phyloP scores from a whole-genome alignment of 768 basidiomycete genomes.

The Leccinum uliginosum region DNA sequence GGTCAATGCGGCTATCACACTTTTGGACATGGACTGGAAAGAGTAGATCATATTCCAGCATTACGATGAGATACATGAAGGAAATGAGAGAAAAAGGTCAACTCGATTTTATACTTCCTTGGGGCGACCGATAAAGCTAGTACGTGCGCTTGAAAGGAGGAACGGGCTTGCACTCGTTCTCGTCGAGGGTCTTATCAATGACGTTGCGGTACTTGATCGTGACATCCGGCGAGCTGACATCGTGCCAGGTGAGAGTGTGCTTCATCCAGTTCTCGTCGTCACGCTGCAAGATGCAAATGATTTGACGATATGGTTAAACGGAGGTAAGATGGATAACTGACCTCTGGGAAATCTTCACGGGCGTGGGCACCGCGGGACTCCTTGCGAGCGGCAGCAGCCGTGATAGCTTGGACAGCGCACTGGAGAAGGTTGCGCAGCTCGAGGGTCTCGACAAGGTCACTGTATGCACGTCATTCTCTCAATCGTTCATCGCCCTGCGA shows the following conservation, averaged over 20 bases:
- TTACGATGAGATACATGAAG: constrained; percentile 5
- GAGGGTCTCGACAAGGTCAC: constrained; percentile 94
- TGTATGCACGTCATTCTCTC: constrained; percentile 28
- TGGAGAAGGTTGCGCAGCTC: constrained; percentile 96
- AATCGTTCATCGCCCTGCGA: not conserved
- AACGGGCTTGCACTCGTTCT: constrained; percentile 94
- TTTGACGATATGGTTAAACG: not conserved
- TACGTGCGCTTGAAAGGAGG: constrained; percentile 98
- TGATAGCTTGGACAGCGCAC: constrained; percentile 94
- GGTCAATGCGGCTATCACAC: not conserved
- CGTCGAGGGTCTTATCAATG: constrained; percentile 83
- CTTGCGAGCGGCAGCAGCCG: constrained; percentile 87
- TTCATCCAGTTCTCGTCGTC: constrained; percentile 95
- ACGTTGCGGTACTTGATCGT: constrained; percentile 87
- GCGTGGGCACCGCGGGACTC: constrained; percentile 99
- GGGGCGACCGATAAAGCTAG: constrained; percentile 31
- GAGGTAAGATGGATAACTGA: constrained; percentile 30
- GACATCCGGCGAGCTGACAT: constrained; percentile 73
- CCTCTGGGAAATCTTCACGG: constrained; percentile 96
- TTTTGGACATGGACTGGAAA: not conserved
- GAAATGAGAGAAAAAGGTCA: not conserved
- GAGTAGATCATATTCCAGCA: constrained; percentile 11
- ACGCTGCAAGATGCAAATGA: constrained; percentile 46
- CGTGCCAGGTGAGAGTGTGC: constrained; percentile 90
- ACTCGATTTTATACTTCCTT: constrained; percentile 6